Evolutionary conservation across 2,329 filamentous ascomycete genomes (phyloP).

Genomic region (Hortaea werneckii): DNA sequence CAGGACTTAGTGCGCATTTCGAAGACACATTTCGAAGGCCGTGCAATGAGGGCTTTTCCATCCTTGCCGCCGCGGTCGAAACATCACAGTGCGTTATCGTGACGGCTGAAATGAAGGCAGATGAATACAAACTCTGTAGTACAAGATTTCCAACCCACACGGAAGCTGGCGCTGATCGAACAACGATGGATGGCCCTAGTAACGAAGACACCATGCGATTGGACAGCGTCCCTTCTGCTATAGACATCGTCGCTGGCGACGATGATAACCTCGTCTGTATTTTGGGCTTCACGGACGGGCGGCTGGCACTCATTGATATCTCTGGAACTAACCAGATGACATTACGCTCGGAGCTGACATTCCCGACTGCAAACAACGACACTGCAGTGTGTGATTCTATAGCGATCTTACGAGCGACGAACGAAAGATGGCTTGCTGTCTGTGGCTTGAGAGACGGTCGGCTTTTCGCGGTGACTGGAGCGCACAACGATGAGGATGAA

Average conservation of each 20-base stretch:
- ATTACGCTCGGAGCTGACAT: background rate
- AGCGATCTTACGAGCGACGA: constrained; percentile 7
- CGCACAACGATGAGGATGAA: background rate
- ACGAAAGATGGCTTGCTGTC: constrained; percentile 8
- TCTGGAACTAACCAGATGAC: background rate
- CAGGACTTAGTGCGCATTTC: constrained; percentile 15
- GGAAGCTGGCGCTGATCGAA: background rate
- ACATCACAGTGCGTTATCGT: constrained; percentile 6
- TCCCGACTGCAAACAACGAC: background rate
- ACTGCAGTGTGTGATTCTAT: constrained; percentile 16
- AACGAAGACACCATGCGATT: background rate
- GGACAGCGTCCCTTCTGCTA: background rate
- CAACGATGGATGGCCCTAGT: background rate
- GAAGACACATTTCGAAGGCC: constrained; percentile 14
- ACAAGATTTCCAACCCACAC: background rate
- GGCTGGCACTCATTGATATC: background rate
- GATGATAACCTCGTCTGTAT: background rate
- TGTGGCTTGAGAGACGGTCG: constrained; percentile 23
- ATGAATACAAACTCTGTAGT: constrained; percentile 5
- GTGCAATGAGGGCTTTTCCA: constrained; percentile 5
- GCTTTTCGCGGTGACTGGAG: constrained; percentile 10
- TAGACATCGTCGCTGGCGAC: background rate
- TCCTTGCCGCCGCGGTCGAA: constrained; percentile 17
- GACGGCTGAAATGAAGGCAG: constrained; percentile 8
- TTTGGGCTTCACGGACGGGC: background rate